Conservation (phyloP, 192 early-diverging fungal genomes). For the Phycomyces nitens region DNA sequence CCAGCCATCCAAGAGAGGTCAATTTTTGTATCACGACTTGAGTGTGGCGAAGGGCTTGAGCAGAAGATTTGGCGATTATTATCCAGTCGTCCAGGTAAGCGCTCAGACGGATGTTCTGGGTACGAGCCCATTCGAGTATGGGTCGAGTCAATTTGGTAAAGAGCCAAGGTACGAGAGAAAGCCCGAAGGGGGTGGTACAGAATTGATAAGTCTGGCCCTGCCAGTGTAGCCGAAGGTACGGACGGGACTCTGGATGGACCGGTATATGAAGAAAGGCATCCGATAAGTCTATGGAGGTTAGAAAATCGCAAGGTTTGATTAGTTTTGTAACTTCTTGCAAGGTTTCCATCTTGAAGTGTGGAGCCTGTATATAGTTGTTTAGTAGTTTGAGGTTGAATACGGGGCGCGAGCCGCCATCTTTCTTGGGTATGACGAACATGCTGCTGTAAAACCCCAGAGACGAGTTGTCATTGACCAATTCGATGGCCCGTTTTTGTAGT, state of each 20-base stretch:
- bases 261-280: constrained; percentile 3
- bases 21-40: not conserved
- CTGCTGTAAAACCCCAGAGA: not conserved
- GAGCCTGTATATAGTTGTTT: not conserved
- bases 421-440: too few species aligned
- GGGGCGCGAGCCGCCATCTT: not conserved
- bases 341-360: not conserved
- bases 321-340: not conserved
- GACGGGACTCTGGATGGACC: not conserved
- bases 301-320: not conserved
- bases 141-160: too few species aligned
- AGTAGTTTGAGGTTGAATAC: not conserved
- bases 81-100: constrained; percentile 13
- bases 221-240: not conserved
- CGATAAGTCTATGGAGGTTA: not conserved
- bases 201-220: not conserved
- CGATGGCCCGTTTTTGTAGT: too few species aligned
- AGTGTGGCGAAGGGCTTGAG: not conserved
- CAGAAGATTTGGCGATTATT: not conserved
- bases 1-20: constrained; percentile 13
- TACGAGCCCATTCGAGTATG: not conserved
- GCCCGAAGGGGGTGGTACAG: too few species aligned
- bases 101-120: not conserved
- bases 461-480: too few species aligned
- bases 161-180: not conserved